These are phyloP conservation scores for Rhynchosporium graminicola DNA, from an alignment of 2,329 filamentous ascomycete genomes.

Conservation along the genomic window DNA sequence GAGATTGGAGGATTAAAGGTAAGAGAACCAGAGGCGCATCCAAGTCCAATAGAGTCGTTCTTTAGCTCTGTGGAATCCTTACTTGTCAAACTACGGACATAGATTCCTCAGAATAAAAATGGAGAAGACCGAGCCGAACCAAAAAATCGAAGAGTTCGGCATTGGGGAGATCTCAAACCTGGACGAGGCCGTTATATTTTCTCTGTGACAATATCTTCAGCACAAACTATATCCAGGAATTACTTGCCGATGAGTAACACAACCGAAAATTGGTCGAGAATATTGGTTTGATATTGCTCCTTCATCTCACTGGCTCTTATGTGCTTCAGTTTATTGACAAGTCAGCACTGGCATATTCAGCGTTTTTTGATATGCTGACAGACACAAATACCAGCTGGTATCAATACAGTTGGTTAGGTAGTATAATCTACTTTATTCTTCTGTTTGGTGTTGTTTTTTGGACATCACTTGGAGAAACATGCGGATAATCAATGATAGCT, in stretches of 20 bases:
- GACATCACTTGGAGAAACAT: background rate
- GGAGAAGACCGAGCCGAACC: conserved; percentile 15
- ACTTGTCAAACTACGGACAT: background rate
- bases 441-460: conserved; percentile 14
- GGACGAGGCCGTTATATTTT: conserved; percentile 51
- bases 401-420: conserved; percentile 50
- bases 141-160: conserved; percentile 17
- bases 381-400: conserved; percentile 45
- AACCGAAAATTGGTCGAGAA: conserved; percentile 43
- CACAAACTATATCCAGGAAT: conserved; percentile 45
- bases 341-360: conserved; percentile 38
- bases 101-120: conserved; percentile 12
- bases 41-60: background rate
- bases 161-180: conserved; percentile 40
- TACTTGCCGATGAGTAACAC: conserved; percentile 46
- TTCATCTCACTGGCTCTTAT: conserved; percentile 52
- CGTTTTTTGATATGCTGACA: conserved; percentile 50
- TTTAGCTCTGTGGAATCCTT: background rate
- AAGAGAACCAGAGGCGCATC: background rate
- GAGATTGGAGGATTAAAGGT: background rate
- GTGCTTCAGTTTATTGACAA: conserved; percentile 59
- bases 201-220: conserved; percentile 50
- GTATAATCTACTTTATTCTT: conserved; percentile 48
- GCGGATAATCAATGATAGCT: background rate
- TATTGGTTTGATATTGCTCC: conserved; percentile 53